A percentile compares a stretch with the other conserved stretches of the same genome.
Evolutionary conservation across 345 rosid genomes (phyloP).

Genomic region (Syzygium oleosum): DNA sequence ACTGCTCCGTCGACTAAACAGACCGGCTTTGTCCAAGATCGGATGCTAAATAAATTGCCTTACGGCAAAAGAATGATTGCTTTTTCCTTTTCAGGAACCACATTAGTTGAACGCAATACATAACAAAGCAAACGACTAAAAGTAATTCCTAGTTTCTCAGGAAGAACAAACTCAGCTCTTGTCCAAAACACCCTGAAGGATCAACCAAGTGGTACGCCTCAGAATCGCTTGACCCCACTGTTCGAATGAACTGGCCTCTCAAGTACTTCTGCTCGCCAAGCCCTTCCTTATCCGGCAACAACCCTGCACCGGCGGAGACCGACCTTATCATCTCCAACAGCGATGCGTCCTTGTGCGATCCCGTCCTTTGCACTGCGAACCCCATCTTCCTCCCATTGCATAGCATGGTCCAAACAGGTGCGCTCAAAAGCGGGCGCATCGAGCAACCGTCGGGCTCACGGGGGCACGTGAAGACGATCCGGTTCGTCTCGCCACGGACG

Average conservation of each 20-base stretch:
- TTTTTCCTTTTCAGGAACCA: neutral
- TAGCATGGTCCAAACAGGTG: conserved; percentile 2
- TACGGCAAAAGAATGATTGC: neutral
- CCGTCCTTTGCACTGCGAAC: conserved; percentile 1
- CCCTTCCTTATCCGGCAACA: neutral
- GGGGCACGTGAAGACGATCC: neutral
- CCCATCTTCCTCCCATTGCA: conserved; percentile 15
- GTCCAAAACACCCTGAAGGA: conserved; percentile 1
- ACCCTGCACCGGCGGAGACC: conserved; percentile 13
- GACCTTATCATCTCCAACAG: conserved; percentile 6
- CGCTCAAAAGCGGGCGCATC: neutral
- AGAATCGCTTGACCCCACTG: conserved; percentile 4
- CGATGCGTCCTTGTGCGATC: conserved; percentile 1
- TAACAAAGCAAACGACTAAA: neutral
- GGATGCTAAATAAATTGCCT: neutral
- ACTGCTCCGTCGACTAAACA: neutral
- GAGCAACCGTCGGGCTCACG: neutral
- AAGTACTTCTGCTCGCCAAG: conserved; percentile 9
- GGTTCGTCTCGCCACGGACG: neutral
- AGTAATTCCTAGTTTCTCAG: neutral
- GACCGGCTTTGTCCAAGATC: neutral
- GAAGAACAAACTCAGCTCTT: conserved; percentile 11
- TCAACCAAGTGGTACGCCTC: conserved; percentile 11
- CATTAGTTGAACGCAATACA: neutral
- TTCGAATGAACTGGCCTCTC: conserved; percentile 17